Base-by-base conservation (phyloP, 1,284 basidiomycete species). In the Puccinia coronata region DNA sequence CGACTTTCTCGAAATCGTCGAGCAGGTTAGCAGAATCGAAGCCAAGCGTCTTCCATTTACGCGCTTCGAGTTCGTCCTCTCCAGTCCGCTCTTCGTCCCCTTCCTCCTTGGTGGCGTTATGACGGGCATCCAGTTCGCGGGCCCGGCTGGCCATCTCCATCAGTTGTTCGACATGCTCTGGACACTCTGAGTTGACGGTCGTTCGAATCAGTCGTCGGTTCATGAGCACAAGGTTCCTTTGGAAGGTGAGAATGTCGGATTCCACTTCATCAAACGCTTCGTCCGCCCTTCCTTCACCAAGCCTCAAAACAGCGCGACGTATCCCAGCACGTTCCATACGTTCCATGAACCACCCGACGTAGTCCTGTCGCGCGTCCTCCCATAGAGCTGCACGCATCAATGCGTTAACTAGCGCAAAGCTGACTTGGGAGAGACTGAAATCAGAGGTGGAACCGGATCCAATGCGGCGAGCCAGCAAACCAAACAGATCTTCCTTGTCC, bases 1-100 rank as follows among this genome's bases (percentile, higher is more conserved):
- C 96, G 14, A 93, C 92, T 83, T 92, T 91, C 34, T 89, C 89
- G 86, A 98, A 97, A 86, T 97, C 93, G 82, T 91, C 90, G 4
- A 90, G 89, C 1, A 95, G 88, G 84, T 92, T 91, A 86, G 96
- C 95, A 14, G 89, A 90, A 36, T 90, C 88, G 83, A 95, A 94
- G 0, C 94, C 94, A 31, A 95, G 87, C 83, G 91, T 90, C 57
- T 90, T 88, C 94, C 94, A 96, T 85, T 92, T 93, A 71, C 90
- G 61, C 34, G 87, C 84, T 39, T 86, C 85, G 4, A 83, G 84
- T 16, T 59, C 88, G 85, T 79, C 90, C 87, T 67, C 89, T 18
- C 73, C 73, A 34, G 73, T 57, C 85, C 82, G 84, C 31, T 76
- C 87, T 84, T 84, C 90, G 88, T 82, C 83, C 61, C 84, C 78